Conservation (phyloP, 345 rosid species). For the Citrus australasica region DNA sequence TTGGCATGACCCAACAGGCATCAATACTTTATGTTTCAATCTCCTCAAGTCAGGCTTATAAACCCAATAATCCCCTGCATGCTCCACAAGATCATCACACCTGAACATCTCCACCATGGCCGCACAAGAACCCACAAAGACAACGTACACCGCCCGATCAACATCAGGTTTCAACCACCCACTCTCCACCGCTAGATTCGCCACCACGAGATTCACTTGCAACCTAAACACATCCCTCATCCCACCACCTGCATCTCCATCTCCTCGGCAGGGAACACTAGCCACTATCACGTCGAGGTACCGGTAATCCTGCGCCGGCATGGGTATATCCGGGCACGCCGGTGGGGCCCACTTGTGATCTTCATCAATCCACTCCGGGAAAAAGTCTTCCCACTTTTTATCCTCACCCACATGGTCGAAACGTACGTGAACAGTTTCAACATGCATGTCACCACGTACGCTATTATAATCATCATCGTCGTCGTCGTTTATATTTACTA, state of each 20-base stretch:
- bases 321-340: constrained; percentile 68
- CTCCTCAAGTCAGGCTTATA: constrained; percentile 55
- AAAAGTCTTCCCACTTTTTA: constrained; percentile 54
- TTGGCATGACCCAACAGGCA: constrained; percentile 92
- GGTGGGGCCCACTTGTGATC: constrained; percentile 24
- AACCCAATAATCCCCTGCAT: constrained; percentile 56
- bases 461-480: not conserved
- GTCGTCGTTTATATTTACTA: constrained; percentile 35
- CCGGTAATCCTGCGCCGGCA: constrained; percentile 50
- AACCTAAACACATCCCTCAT: constrained; percentile 64
- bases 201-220: constrained; percentile 76
- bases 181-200: constrained; percentile 56
- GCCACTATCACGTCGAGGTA: constrained; percentile 69
- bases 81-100: constrained; percentile 64
- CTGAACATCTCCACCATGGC: constrained; percentile 83
- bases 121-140: constrained; percentile 64
- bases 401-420: constrained; percentile 33
- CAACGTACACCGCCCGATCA: constrained; percentile 41
- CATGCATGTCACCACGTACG: constrained; percentile 14
- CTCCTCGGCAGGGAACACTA: constrained; percentile 47
- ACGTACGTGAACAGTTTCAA: constrained; percentile 26
- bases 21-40: constrained; percentile 53
- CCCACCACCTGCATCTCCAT: constrained; percentile 11
- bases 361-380: constrained; percentile 79
- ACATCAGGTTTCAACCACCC: constrained; percentile 15